A percentile compares a stretch with the other conserved stretches of the same genome.
Conservation (phyloP, 192 early-diverging fungal species). For the Podila minutissima region DNA sequence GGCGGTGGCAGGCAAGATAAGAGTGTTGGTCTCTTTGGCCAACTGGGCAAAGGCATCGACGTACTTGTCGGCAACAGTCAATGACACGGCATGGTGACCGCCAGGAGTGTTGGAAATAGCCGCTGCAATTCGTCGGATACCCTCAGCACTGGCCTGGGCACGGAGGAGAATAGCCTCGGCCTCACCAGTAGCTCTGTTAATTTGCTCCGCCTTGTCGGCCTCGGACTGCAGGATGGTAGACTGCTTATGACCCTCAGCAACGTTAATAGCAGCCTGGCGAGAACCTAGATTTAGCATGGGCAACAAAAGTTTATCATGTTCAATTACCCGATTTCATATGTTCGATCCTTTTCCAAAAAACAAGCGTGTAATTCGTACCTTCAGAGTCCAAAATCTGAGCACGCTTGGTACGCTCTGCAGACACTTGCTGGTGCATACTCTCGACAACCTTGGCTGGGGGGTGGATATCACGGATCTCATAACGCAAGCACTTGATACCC, state of each 20-base stretch:
- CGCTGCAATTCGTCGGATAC: conserved; percentile 81
- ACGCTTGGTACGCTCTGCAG: conserved; percentile 94
- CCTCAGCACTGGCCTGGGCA: conserved; percentile 83
- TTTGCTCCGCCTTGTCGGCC: conserved; percentile 88
- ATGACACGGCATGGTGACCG: conserved; percentile 86
- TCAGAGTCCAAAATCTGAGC: conserved; percentile 94
- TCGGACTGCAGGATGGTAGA: conserved; percentile 94
- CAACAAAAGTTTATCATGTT: background rate
- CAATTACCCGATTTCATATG: background rate
- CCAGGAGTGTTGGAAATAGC: conserved; percentile 73
- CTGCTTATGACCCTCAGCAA: conserved; percentile 95
- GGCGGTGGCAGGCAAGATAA: conserved; percentile 87
- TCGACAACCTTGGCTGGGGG: conserved; percentile 94
- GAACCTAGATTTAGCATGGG: conserved; percentile 51
- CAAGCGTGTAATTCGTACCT: conserved; percentile 33
- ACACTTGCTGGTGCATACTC: conserved; percentile 98
- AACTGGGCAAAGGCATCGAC: conserved; percentile 93
- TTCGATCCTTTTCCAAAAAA: background rate
- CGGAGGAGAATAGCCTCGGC: conserved; percentile 88
- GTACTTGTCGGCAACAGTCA: conserved; percentile 96
- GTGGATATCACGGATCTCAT: conserved; percentile 96
- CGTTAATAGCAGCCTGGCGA: conserved; percentile 95
- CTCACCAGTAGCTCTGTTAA: conserved; percentile 92
- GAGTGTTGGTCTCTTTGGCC: conserved; percentile 92
- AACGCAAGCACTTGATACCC: conserved; percentile 96